These are phyloP conservation scores for Micromonas commoda DNA, from an alignment of 139 green algal genomes.

Conservation along the genomic window DNA sequence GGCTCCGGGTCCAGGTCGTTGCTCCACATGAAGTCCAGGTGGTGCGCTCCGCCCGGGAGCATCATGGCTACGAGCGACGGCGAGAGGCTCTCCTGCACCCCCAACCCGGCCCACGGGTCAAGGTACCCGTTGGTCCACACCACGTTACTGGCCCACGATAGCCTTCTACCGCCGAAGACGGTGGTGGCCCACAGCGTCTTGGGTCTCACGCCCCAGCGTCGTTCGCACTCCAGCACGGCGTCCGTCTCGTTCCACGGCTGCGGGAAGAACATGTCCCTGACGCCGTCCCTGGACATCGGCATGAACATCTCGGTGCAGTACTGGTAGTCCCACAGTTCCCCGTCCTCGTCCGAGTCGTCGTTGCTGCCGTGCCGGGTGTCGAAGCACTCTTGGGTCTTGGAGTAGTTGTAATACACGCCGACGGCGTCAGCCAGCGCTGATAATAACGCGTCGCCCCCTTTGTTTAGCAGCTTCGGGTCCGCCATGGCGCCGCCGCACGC, in stretches of 20 bases:
- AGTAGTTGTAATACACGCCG: conserved; percentile 54
- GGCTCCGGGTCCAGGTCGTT: conserved; percentile 47
- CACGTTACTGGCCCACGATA: conserved; percentile 52
- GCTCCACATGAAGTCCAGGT: conserved; percentile 61
- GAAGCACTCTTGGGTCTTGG: conserved; percentile 40
- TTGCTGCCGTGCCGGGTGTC: conserved; percentile 15
- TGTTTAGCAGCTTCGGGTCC: background rate
- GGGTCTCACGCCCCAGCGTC: conserved; percentile 43
- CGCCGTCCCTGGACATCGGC: conserved; percentile 34
- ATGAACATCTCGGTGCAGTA: conserved; percentile 62
- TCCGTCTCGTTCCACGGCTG: conserved; percentile 11
- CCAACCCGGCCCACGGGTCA: conserved; percentile 68
- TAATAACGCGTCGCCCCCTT: background rate
- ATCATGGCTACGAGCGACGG: conserved; percentile 49
- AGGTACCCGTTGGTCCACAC: conserved; percentile 75
- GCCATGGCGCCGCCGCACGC: conserved; percentile 7
- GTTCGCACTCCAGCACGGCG: conserved; percentile 37
- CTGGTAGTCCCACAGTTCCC: conserved; percentile 58
- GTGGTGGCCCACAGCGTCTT: conserved; percentile 28
- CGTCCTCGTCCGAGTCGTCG: conserved; percentile 21
- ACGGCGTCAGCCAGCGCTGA: conserved; percentile 25
- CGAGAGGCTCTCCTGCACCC: conserved; percentile 32
- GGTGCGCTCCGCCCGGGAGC: conserved; percentile 60
- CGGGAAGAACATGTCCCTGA: conserved; percentile 63
- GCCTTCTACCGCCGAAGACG: conserved; percentile 30